These are phyloP conservation scores for Kwoniella botswanensis DNA, from an alignment of 768 basidiomycete species.

Conservation along the genomic window DNA sequence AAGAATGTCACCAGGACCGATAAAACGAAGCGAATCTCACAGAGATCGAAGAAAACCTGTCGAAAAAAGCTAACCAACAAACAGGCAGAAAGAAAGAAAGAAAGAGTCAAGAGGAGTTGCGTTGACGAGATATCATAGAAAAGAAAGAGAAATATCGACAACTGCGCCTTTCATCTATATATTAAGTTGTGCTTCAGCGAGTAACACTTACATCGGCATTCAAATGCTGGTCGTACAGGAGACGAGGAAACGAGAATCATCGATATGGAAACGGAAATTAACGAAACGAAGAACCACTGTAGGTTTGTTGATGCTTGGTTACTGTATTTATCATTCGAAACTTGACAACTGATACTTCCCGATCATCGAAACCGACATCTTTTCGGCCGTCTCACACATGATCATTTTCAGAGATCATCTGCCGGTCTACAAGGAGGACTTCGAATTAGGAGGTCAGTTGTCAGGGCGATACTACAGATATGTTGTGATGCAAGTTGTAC, in stretches of 20 bases:
- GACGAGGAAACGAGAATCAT: neutral
- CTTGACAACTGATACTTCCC: neutral
- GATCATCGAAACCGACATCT: neutral
- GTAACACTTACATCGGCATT: neutral
- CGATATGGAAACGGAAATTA: neutral
- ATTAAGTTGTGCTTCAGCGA: neutral
- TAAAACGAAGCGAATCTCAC: neutral
- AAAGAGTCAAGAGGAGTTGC: neutral
- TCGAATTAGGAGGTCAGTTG: no score
- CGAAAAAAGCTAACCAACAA: neutral
- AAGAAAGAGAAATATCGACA: neutral
- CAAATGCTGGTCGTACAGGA: neutral
- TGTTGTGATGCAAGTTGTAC: no score
- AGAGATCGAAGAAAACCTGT: neutral
- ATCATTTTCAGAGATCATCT: no score
- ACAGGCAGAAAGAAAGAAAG: neutral
- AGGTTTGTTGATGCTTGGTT: neutral
- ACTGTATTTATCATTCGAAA: neutral
- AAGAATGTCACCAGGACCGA: conserved; percentile 5
- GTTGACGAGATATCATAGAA: neutral
- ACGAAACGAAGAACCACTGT: neutral
- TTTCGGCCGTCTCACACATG: no score
- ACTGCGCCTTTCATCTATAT: neutral
- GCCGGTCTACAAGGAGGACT: no score
- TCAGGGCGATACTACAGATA: no score